Conservation (phyloP, 148 eudicot species). For the Polygonum aviculare region DNA sequence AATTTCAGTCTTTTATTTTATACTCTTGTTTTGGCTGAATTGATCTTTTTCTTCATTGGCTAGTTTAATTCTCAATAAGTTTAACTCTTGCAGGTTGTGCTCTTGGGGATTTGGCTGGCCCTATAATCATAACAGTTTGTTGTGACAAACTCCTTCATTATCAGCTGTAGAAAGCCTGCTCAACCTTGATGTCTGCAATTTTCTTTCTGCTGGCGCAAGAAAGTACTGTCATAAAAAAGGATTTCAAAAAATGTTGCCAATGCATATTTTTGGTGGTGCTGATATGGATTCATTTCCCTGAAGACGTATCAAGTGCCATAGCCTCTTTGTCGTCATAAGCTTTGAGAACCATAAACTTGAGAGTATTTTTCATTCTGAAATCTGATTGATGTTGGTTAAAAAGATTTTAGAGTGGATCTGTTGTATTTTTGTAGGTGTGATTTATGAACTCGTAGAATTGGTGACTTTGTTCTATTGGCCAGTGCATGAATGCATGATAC, state of each 20-base stretch:
- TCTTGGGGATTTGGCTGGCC: constrained; percentile 76
- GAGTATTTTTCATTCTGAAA: neutral
- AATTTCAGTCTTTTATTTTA: too few species aligned
- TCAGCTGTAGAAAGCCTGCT: constrained; percentile 15
- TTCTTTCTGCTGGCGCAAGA: neutral
- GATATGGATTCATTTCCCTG: neutral
- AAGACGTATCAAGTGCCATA: neutral
- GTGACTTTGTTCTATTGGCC: neutral
- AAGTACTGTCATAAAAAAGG: neutral
- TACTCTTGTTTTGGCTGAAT: neutral
- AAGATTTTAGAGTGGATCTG: neutral
- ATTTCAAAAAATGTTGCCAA: neutral
- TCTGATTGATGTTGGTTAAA: neutral
- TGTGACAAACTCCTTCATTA: constrained; percentile 41
- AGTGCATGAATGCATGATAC: neutral
- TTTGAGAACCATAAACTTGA: neutral
- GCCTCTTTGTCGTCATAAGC: neutral
- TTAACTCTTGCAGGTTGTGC: constrained; percentile 58
- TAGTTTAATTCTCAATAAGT: neutral
- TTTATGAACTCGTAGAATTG: neutral
- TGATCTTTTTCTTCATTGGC: neutral
- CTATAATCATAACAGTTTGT: constrained; percentile 47
- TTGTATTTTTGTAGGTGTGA: neutral
- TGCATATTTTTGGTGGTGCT: neutral
- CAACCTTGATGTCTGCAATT: neutral